Conservation (phyloP, 2,329 filamentous ascomycete species). For the Sporothrix globosa region DNA sequence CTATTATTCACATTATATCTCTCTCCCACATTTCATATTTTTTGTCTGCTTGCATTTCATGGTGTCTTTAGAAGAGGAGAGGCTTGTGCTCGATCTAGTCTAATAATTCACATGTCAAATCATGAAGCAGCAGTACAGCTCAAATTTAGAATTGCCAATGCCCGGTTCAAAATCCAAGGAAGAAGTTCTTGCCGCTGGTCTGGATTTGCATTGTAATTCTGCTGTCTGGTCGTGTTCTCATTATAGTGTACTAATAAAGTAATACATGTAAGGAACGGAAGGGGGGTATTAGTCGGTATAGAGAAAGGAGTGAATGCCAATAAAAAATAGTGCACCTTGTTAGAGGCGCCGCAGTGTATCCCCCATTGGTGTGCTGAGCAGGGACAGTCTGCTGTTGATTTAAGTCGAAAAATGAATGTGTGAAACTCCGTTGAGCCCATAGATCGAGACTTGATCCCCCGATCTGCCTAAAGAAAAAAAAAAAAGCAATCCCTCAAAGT, state of each 20-base stretch:
- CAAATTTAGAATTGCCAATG: too few species aligned
- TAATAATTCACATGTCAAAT: too few species aligned
- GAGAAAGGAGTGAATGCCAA: constrained; percentile 21
- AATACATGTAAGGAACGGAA: constrained; percentile 26
- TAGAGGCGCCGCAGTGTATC: background rate
- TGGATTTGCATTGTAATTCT: constrained; percentile 21
- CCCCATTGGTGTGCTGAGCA: background rate
- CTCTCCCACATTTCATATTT: too few species aligned
- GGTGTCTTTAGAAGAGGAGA: background rate
- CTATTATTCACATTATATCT: background rate
- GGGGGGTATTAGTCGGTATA: background rate
- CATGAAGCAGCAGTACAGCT: too few species aligned
- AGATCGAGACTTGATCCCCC: constrained; percentile 21
- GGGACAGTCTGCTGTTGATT: background rate
- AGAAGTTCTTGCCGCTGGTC: background rate
- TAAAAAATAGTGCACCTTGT: background rate
- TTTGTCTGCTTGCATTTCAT: background rate
- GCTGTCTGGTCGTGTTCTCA: constrained; percentile 26
- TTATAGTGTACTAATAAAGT: constrained; percentile 17
- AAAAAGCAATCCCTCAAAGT: background rate
- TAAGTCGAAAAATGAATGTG: constrained; percentile 16
- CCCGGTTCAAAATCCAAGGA: background rate
- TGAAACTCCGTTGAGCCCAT: constrained; percentile 18
- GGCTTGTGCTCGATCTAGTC: background rate
- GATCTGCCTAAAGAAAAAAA: background rate